These are phyloP conservation scores for Glycyrrhiza uralensis DNA, from an alignment of 306 rosid genomes.

Conservation along the genomic window DNA sequence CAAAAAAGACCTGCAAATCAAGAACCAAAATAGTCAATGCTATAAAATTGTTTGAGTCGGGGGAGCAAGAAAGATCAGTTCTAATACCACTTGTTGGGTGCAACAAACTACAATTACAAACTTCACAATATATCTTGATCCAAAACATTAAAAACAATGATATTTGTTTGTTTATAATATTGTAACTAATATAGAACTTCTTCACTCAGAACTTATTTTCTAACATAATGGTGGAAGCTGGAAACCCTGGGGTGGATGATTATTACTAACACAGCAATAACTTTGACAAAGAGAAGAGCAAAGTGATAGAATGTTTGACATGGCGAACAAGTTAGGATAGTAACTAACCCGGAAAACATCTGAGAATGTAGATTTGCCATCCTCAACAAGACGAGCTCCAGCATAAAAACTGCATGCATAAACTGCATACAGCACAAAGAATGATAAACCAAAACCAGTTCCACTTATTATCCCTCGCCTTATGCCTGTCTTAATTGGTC, in stretches of 20 bases:
- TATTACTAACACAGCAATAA: not conserved
- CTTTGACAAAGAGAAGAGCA: not conserved
- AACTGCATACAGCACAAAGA: slow-evolving; percentile 40
- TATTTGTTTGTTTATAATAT: too few relatives aligned
- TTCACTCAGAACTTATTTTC: too few relatives aligned
- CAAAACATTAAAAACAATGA: too few relatives aligned
- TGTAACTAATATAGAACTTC: too few relatives aligned
- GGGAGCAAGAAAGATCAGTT: too few relatives aligned
- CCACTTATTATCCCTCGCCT: slow-evolving; percentile 61
- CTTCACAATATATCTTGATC: too few relatives aligned
- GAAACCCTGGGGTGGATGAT: not conserved
- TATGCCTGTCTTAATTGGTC: slow-evolving; percentile 60
- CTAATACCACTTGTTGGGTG: too few relatives aligned
- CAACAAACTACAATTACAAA: too few relatives aligned
- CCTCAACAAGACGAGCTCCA: slow-evolving; percentile 64
- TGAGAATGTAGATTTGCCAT: slow-evolving; percentile 47
- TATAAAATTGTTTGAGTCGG: too few relatives aligned
- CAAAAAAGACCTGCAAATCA: slow-evolving; percentile 59
- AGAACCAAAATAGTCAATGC: not conserved
- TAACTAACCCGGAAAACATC: slow-evolving; percentile 57
- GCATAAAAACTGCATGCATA: slow-evolving; percentile 49
- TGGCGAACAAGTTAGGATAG: not conserved
- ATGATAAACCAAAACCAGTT: slow-evolving; percentile 50
- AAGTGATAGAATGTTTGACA: not conserved
- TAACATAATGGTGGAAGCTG: too few relatives aligned